Conservation (phyloP, 2,329 filamentous ascomycete genomes). For the Colletotrichum musae region DNA sequence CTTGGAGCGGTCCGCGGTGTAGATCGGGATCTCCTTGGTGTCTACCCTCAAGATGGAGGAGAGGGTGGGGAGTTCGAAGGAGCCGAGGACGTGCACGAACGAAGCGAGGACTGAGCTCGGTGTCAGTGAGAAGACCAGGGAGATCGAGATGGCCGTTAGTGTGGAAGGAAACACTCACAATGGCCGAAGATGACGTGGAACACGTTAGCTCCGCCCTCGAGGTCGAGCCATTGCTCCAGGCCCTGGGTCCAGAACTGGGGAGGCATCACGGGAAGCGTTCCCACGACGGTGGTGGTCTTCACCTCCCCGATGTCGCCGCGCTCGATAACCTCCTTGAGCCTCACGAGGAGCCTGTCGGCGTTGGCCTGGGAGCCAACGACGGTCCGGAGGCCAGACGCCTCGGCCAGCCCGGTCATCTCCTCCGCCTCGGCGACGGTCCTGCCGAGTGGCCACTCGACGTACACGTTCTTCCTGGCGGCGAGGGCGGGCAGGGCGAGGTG, state of each 20-base stretch:
- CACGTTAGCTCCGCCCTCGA: conserved; percentile 42
- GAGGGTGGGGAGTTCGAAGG: conserved; percentile 47
- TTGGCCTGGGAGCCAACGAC: conserved; percentile 64
- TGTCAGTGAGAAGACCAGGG: background rate
- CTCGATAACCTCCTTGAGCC: conserved; percentile 58
- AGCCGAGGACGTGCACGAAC: conserved; percentile 51
- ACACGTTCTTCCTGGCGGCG: conserved; percentile 65
- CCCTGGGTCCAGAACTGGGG: conserved; percentile 43
- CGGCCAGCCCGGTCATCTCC: conserved; percentile 58
- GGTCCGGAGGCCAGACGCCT: conserved; percentile 56
- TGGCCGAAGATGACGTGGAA: conserved; percentile 50
- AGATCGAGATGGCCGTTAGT: fast-evolving
- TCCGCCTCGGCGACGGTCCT: conserved; percentile 56
- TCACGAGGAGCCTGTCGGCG: conserved; percentile 54
- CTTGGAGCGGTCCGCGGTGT: conserved; percentile 43
- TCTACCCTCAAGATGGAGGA: conserved; percentile 48
- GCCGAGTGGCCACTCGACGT: conserved; percentile 71
- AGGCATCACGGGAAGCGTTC: conserved; percentile 5
- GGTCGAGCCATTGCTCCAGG: conserved; percentile 44
- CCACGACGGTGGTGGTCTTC: background rate
- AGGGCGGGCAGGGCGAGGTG: conserved; percentile 61
- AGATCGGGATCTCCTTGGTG: conserved; percentile 42
- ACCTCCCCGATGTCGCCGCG: conserved; percentile 55
- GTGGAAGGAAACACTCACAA: conserved; percentile 43
- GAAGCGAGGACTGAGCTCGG: conserved; percentile 49